Base-by-base conservation (phyloP, 345 rosid genomes). In the Fremontodendron californicum region DNA sequence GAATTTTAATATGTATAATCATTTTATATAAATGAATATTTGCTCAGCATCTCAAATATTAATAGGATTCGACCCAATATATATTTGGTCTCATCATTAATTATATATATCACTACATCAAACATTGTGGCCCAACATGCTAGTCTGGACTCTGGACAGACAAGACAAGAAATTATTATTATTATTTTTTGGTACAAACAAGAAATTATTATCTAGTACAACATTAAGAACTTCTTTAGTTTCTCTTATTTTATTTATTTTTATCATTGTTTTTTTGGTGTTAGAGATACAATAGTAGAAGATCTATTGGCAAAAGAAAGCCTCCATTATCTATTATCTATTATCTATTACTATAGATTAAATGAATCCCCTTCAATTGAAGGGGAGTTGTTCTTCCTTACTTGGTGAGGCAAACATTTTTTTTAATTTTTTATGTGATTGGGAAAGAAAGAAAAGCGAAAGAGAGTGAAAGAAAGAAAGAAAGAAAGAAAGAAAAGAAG, bases 21-120 rank as follows among this genome's bases (percentile, higher is more conserved):
- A n/a, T n/a, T n/a, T n/a, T n/a, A n/a, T n/a, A n/a, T n/a, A n/a
- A n/a, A n/a, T n/a, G n/a, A n/a, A n/a, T n/a, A n/a, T 33, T 33
- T 33, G 35, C 3, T 45, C 15, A 45, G 0, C 15, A 45, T 45
- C 16, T 45, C 49, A 45, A 45, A 11, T 35, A 3, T 1, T 64
- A 64, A 37, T 64, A 64, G 70, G 70, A 64, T 39, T 37, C 29
- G 43, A 64, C 70, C 70, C 70, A 64, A 19, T 61, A 13, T 15
- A 19, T 61, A 13, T 15, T 61, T 61, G 16, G 39, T 61, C 9
- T 4, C 19, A 61, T 29, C 39, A 61, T 61, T 61, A 21, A 60
- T 27, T 23, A 61, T 29, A 29, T 31, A 61, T 35, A 13, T 60
- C 35, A 60, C 64, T 60, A 19, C 39, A 9, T 37, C 46, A 64